phyloP scores from a whole-genome alignment of 768 basidiomycete genomes.

The Clathrus columnatus region DNA sequence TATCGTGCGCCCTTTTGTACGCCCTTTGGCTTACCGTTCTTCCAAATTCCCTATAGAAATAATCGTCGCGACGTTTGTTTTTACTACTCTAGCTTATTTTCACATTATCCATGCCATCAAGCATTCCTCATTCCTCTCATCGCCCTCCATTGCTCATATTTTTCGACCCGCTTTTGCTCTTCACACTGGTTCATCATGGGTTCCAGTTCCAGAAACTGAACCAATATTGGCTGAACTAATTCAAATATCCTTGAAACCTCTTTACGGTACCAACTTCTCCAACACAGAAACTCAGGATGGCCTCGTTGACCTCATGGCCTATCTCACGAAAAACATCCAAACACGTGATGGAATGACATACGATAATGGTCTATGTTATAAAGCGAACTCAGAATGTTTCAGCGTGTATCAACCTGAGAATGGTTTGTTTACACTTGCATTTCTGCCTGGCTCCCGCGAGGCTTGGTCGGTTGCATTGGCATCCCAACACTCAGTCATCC shows the following conservation, averaged over 20 bases:
- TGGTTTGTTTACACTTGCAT: constrained; percentile 41
- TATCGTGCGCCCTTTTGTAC: constrained; percentile 7
- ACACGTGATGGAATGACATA: constrained; percentile 37
- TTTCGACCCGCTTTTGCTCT: constrained; percentile 51
- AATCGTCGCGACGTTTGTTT: constrained; percentile 80
- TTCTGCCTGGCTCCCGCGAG: constrained; percentile 40
- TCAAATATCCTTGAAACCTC: constrained; percentile 1
- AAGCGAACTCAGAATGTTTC: constrained; percentile 31
- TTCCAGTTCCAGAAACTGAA: constrained; percentile 44
- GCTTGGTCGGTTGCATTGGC: constrained; percentile 37
- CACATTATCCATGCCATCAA: constrained; percentile 87
- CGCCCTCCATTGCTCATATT: constrained; percentile 26
- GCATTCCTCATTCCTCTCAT: constrained; percentile 66
- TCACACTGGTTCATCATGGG: constrained; percentile 44
- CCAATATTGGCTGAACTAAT: constrained; percentile 37
- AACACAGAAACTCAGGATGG: constrained; percentile 18
- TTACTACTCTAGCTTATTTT: constrained; percentile 92
- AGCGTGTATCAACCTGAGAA: constrained; percentile 29
- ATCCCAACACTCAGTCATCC: constrained; percentile 25
- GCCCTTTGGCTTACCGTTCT: constrained; percentile 5
- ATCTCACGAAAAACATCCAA: constrained; percentile 34
- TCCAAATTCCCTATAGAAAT: constrained; percentile 76
- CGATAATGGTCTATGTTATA: constrained; percentile 41
- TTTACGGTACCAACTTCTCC: not conserved
- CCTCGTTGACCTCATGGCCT: constrained; percentile 42